These are phyloP conservation scores for Vigna nakashimae DNA, from an alignment of 306 rosid genomes.

Conservation along the genomic window DNA sequence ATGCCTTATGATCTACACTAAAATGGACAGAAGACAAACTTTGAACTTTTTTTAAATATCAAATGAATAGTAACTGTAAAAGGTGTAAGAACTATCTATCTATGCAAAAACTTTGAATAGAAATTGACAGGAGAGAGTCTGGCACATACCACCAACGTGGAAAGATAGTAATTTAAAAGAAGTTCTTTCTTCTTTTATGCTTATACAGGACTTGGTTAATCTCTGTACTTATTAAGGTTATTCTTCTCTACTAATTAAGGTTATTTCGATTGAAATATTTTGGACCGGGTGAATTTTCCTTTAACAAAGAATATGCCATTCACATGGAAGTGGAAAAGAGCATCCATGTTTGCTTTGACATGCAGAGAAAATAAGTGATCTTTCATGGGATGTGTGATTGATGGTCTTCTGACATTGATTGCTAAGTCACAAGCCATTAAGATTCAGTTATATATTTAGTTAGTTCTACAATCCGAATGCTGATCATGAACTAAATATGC, in stretches of 20 bases:
- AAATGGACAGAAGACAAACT: constrained; percentile 34
- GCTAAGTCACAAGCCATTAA: constrained; percentile 27
- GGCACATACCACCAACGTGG: constrained; percentile 36
- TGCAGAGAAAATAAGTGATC: constrained; percentile 28
- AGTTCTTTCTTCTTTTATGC: constrained; percentile 13
- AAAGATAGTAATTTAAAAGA: constrained; percentile 12
- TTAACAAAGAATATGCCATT: constrained; percentile 30
- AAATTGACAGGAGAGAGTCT: constrained; percentile 39
- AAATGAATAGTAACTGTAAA: constrained; percentile 27
- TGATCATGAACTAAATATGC: constrained; percentile 15
- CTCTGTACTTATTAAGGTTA: not conserved
- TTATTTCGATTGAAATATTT: not conserved
- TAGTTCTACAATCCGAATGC: constrained; percentile 17
- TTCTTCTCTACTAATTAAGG: not conserved
- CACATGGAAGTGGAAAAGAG: constrained; percentile 37
- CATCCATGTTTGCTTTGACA: constrained; percentile 34
- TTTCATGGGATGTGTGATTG: constrained; percentile 30
- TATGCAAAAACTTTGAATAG: constrained; percentile 39
- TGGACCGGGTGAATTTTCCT: constrained; percentile 12
- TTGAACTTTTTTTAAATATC: constrained; percentile 12
- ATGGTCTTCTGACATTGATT: constrained; percentile 27
- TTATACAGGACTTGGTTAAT: constrained; percentile 13
- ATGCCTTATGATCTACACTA: constrained; percentile 35
- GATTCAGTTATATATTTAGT: constrained; percentile 7
- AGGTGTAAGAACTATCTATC: constrained; percentile 18